Conservation (phyloP, 192 early-diverging fungal species). For the Coemansia sp. region DNA sequence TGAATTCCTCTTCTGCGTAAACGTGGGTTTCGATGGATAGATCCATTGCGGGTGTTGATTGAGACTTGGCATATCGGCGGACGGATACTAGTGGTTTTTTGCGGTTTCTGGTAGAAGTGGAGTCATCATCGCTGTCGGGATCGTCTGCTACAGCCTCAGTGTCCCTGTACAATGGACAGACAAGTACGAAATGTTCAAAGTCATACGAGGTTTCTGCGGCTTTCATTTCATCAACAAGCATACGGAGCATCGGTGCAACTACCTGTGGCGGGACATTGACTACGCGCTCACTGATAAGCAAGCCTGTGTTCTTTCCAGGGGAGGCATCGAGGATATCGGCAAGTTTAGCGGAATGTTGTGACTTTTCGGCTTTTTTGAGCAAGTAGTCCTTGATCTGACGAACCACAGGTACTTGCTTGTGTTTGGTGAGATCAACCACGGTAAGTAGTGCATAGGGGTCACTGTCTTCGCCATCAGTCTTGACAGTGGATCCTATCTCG, state of each 20-base stretch:
- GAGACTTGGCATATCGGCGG: background rate
- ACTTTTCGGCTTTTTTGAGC: conserved; percentile 58
- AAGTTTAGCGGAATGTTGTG: conserved; percentile 13
- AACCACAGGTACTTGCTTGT: conserved; percentile 58
- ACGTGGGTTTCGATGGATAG: conserved; percentile 59
- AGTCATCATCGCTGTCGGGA: conserved; percentile 48
- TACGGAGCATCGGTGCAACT: conserved; percentile 85
- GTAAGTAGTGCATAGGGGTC: conserved; percentile 91
- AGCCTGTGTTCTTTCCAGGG: conserved; percentile 46
- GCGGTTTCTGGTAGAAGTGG: background rate
- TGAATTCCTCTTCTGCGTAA: conserved; percentile 91
- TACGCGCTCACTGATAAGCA: conserved; percentile 84
- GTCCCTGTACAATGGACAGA: conserved; percentile 82
- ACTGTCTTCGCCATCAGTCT: conserved; percentile 67
- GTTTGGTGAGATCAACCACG: conserved; percentile 65
- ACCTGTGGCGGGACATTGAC: conserved; percentile 97
- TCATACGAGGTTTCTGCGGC: conserved; percentile 71
- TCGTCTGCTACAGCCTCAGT: conserved; percentile 56
- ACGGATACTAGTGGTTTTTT: background rate
- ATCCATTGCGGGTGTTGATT: conserved; percentile 27
- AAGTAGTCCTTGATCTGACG: conserved; percentile 64
- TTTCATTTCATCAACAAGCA: conserved; percentile 83
- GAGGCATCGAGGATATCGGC: conserved; percentile 32
- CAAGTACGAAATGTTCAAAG: conserved; percentile 79
- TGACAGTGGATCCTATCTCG: conserved; percentile 84